Conservation (phyloP, 2,329 filamentous ascomycete genomes). For the Bipolaris cookei region DNA sequence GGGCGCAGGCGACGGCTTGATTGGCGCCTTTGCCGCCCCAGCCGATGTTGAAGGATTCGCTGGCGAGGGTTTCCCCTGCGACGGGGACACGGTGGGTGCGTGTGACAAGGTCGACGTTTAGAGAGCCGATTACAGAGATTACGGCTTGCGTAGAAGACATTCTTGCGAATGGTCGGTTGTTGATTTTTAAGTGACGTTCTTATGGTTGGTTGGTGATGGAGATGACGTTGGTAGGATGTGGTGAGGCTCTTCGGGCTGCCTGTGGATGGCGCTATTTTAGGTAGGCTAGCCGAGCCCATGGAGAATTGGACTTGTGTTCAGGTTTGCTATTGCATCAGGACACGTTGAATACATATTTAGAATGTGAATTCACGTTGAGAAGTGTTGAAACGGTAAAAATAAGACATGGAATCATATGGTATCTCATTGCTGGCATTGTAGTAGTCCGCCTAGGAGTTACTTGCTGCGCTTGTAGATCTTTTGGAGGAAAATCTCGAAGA, state of each 20-base stretch:
- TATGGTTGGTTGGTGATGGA: not conserved
- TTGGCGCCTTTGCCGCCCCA: slow-evolving; percentile 95
- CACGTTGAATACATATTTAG: too few relatives aligned
- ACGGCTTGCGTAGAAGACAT: slow-evolving; percentile 47
- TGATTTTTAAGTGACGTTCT: not conserved
- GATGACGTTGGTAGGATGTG: not conserved
- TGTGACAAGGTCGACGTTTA: slow-evolving; percentile 93
- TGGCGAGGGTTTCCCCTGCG: slow-evolving; percentile 86
- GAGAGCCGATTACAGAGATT: slow-evolving; percentile 87
- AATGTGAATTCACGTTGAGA: not conserved
- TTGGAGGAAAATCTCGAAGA: slow-evolving; percentile 87
- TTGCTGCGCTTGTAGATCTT: slow-evolving; percentile 99
- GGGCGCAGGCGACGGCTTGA: slow-evolving; percentile 87
- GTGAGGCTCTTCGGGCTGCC: slow-evolving; percentile 6
- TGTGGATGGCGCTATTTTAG: slow-evolving; percentile 7
- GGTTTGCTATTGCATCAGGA: not conserved
- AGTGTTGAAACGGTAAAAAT: too few relatives aligned
- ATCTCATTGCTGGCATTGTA: not conserved
- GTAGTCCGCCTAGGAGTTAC: slow-evolving; percentile 55
- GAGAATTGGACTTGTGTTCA: not conserved
- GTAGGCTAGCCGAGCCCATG: slow-evolving; percentile 13
- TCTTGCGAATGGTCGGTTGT: not conserved
- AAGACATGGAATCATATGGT: not conserved
- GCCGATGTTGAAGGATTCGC: slow-evolving; percentile 77
- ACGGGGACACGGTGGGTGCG: slow-evolving; percentile 82